Percentiles rank a stretch among this genome's conserved stretches.
phyloP scores from a whole-genome alignment of 164 flowering plant species.

The Magnolia sinica region DNA sequence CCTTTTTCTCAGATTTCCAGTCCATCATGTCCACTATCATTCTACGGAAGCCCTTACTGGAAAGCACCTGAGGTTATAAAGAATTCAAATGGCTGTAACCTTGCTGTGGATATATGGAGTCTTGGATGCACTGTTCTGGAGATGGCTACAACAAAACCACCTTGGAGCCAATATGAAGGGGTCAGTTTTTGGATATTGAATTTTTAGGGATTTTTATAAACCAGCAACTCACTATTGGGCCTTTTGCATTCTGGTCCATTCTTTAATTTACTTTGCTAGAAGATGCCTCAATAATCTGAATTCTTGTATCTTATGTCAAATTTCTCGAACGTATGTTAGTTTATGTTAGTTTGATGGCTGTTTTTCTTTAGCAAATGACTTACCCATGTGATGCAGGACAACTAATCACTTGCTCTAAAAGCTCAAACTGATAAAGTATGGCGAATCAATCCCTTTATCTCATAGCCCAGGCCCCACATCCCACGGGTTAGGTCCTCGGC shows the following conservation, averaged over 20 bases:
- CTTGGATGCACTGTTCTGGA: conserved; percentile 93
- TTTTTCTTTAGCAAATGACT: too few species aligned
- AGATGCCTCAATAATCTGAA: too few species aligned
- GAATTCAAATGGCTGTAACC: conserved; percentile 70
- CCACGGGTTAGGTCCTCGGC: too few species aligned
- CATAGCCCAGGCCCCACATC: too few species aligned
- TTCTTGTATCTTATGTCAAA: too few species aligned
- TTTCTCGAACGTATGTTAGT: too few species aligned
- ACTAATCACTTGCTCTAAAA: too few species aligned
- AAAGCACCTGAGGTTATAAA: conserved; percentile 97
- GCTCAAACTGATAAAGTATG: too few species aligned
- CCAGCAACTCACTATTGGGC: not conserved
- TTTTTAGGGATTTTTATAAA: not conserved
- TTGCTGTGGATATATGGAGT: conserved; percentile 92
- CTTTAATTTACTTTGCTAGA: too few species aligned
- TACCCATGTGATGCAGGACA: too few species aligned
- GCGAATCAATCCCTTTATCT: too few species aligned
- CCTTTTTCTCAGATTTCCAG: conserved; percentile 60
- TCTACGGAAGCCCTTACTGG: conserved; percentile 93
- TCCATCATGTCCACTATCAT: conserved; percentile 77
- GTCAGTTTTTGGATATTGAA: conserved; percentile 32
- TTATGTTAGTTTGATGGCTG: too few species aligned
- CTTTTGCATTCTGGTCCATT: not conserved
- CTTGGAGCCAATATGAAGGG: conserved; percentile 90
- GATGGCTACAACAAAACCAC: conserved; percentile 93